phyloP scores from a whole-genome alignment of 768 basidiomycete genomes.

The Agaricus sinodeliciosus region DNA sequence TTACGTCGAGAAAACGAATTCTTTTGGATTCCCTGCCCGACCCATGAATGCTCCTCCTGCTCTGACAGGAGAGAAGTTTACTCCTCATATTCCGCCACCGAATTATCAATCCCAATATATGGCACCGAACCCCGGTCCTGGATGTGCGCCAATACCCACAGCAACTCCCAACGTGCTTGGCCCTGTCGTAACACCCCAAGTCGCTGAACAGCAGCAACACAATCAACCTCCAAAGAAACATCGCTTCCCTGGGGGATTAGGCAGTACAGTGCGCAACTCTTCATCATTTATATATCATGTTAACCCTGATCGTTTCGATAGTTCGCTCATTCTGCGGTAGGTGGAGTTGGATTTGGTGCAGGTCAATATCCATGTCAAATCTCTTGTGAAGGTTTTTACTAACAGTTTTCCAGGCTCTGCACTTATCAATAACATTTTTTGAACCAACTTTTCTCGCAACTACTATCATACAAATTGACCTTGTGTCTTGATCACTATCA shows the following conservation, averaged over 20 bases:
- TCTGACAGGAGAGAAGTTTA: slow-evolving; percentile 5
- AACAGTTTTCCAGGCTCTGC: slow-evolving; percentile 30
- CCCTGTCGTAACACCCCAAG: slow-evolving; percentile 10
- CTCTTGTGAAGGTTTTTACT: not conserved
- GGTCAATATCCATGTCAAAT: slow-evolving; percentile 29
- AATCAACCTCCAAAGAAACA: slow-evolving; percentile 36
- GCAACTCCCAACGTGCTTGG: slow-evolving; percentile 11
- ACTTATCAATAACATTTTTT: slow-evolving; percentile 44
- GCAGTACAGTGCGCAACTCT: slow-evolving; percentile 38
- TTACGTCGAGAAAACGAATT: slow-evolving; percentile 52
- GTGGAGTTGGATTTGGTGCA: slow-evolving; percentile 71
- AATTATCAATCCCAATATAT: slow-evolving; percentile 12
- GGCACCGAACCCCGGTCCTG: slow-evolving; percentile 8
- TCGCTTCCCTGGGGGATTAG: slow-evolving; percentile 41
- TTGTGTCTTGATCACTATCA: not conserved
- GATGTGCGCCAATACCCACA: slow-evolving; percentile 19
- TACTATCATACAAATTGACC: not conserved
- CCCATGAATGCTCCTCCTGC: slow-evolving; percentile 10
- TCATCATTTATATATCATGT: not conserved
- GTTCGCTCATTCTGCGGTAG: slow-evolving; percentile 51
- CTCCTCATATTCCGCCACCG: not conserved
- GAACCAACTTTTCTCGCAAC: not conserved
- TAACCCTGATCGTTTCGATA: slow-evolving; percentile 14
- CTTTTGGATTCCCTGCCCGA: slow-evolving; percentile 13
- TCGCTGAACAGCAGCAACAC: slow-evolving; percentile 24